These are phyloP conservation scores for Alloteropsis semialata DNA, from an alignment of 176 grass and related monocot species.

Conservation along the genomic window DNA sequence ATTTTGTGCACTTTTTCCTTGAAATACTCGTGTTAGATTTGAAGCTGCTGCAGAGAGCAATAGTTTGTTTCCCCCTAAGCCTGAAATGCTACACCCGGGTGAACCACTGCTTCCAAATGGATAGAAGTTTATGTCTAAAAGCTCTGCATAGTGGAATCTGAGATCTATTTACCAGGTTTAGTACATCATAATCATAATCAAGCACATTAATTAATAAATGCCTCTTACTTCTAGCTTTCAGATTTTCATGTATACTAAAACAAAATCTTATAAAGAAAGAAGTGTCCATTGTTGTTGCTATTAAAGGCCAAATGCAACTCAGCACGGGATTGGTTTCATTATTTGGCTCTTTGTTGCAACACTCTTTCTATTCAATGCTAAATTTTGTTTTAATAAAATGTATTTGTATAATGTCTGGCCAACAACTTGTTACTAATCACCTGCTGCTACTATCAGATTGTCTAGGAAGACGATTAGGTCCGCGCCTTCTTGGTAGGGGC, in stretches of 20 bases:
- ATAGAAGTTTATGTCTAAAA: neutral
- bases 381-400: neutral
- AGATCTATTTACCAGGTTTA: neutral
- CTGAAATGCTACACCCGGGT: neutral
- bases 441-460: conserved; percentile 67
- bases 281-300: neutral
- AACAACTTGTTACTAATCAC: conserved; percentile 26
- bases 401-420: neutral
- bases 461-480: conserved; percentile 82
- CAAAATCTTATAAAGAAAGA: neutral
- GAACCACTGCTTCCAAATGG: neutral
- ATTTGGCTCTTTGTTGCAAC: neutral
- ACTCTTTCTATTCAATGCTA: neutral
- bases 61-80: neutral
- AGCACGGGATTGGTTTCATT: neutral
- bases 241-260: neutral
- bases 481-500: conserved; percentile 78
- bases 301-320: neutral
- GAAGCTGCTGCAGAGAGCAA: neutral
- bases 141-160: neutral
- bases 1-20: neutral
- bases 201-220: neutral
- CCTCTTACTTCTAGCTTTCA: neutral
- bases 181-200: neutral
- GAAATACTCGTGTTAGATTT: neutral